Evolutionary conservation across 345 rosid species (phyloP).

Genomic region (Boechera stricta): DNA sequence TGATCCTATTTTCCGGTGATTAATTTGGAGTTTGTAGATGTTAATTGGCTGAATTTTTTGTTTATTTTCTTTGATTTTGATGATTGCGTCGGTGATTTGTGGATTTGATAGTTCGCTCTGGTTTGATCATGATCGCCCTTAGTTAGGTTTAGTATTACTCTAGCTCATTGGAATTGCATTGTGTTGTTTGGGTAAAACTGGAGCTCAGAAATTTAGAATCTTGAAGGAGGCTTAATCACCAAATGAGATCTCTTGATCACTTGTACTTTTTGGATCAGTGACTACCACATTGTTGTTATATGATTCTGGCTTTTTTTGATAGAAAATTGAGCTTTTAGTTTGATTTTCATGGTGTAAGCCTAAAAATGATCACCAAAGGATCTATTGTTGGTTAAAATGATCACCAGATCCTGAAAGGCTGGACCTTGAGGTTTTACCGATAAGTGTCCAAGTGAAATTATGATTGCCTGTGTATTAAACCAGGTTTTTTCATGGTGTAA

Average conservation of each 20-base stretch:
- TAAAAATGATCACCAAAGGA: background rate
- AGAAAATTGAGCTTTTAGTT: constrained; percentile 7
- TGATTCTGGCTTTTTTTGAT: constrained; percentile 1
- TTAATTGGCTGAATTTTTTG: background rate
- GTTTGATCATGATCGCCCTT: background rate
- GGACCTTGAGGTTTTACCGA: constrained; percentile 14
- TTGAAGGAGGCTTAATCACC: constrained; percentile 1
- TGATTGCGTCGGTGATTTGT: constrained; percentile 3
- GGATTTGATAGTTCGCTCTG: constrained; percentile 31
- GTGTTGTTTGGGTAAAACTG: background rate
- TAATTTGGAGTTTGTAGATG: background rate
- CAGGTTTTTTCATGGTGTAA: background rate
- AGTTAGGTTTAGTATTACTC: constrained; percentile 4
- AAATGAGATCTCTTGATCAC: background rate
- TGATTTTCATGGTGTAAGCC: background rate
- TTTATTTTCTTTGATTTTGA: background rate
- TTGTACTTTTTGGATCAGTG: background rate
- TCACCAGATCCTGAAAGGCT: constrained; percentile 29
- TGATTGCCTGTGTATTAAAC: background rate
- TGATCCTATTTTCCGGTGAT: background rate
- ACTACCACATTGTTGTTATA: background rate
- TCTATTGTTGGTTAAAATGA: constrained; percentile 6
- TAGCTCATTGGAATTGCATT: constrained; percentile 6
- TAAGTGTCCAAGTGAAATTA: background rate
- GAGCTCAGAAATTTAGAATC: constrained; percentile 10